phyloP scores from a whole-genome alignment of 495 filamentous ascomycete genomes.

The Aspergillus steynii region DNA sequence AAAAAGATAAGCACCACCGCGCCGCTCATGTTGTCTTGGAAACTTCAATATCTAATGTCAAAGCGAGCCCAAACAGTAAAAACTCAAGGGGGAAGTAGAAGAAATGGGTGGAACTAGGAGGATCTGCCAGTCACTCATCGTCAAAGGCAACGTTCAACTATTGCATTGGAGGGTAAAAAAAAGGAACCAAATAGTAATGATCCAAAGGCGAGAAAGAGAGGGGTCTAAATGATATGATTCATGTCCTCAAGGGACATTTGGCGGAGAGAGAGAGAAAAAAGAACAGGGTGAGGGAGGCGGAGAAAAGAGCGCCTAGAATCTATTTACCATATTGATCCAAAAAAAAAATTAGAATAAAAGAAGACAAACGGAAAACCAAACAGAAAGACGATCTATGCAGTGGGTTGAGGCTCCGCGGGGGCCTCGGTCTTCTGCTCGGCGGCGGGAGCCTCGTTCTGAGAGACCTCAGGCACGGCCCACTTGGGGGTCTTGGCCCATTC shows the following conservation, averaged over 20 bases:
- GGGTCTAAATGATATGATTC: background rate
- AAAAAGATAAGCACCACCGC: constrained; percentile 10
- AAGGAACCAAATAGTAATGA: background rate
- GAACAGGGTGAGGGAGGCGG: background rate
- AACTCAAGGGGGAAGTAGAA: constrained; percentile 6
- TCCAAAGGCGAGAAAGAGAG: constrained; percentile 5
- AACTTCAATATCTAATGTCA: constrained; percentile 17
- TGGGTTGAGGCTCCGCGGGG: constrained; percentile 28
- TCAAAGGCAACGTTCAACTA: constrained; percentile 1
- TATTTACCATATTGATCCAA: constrained; percentile 24
- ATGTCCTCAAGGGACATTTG: constrained; percentile 11
- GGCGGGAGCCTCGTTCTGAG: constrained; percentile 9
- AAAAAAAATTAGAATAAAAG: constrained; percentile 9
- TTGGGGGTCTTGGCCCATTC: constrained; percentile 70
- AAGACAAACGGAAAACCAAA: constrained; percentile 14
- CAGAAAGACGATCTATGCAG: constrained; percentile 31
- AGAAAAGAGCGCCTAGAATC: constrained; percentile 4
- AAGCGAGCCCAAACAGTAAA: constrained; percentile 7
- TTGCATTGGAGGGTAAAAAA: constrained; percentile 6
- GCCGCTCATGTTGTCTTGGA: constrained; percentile 16
- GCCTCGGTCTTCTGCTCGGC: constrained; percentile 38
- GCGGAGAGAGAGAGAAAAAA: background rate
- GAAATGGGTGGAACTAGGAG: background rate
- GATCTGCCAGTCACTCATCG: background rate
- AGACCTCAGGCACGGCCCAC: constrained; percentile 56